Evolutionary conservation across 192 early-diverging fungal species (phyloP).

Genomic region (Podila verticillata): DNA sequence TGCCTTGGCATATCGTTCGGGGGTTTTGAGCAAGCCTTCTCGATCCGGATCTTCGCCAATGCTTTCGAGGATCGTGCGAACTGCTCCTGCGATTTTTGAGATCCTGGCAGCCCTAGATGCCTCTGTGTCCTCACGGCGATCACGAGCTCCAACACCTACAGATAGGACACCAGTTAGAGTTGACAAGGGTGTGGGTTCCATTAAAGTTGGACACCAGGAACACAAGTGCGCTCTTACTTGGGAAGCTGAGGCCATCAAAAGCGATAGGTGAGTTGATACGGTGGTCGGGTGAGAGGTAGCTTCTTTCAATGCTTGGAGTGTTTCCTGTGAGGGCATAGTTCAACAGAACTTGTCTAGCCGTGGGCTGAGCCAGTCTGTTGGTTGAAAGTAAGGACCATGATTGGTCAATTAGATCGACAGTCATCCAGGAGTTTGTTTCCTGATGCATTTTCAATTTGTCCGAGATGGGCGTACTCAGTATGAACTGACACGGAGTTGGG

Average conservation of each 20-base stretch:
- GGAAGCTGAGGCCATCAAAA: conserved; percentile 83
- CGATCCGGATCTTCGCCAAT: conserved; percentile 95
- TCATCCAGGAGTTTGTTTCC: neutral
- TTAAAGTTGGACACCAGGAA: neutral
- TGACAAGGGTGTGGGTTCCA: too few species aligned
- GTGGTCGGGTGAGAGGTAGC: conserved; percentile 32
- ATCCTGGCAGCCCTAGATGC: conserved; percentile 78
- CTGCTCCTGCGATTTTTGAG: conserved; percentile 84
- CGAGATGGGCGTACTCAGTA: too few species aligned
- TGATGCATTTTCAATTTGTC: too few species aligned
- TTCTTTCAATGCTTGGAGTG: conserved; percentile 15
- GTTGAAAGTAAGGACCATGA: neutral
- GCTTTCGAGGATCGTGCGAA: conserved; percentile 89
- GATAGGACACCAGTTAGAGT: too few species aligned
- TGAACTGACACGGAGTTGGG: too few species aligned
- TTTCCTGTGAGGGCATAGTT: conserved; percentile 42
- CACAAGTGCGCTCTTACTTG: conserved; percentile 65
- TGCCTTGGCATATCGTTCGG: conserved; percentile 96
- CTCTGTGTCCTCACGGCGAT: conserved; percentile 82
- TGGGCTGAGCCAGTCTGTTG: conserved; percentile 30
- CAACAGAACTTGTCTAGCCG: conserved; percentile 12
- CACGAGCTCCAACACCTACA: conserved; percentile 83
- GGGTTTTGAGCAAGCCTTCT: conserved; percentile 95
- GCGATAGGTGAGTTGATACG: conserved; percentile 62
- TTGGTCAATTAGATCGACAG: neutral